These are phyloP conservation scores for Trichoderma aggressivum DNA, from an alignment of 2,329 filamentous ascomycete species.

Conservation along the genomic window DNA sequence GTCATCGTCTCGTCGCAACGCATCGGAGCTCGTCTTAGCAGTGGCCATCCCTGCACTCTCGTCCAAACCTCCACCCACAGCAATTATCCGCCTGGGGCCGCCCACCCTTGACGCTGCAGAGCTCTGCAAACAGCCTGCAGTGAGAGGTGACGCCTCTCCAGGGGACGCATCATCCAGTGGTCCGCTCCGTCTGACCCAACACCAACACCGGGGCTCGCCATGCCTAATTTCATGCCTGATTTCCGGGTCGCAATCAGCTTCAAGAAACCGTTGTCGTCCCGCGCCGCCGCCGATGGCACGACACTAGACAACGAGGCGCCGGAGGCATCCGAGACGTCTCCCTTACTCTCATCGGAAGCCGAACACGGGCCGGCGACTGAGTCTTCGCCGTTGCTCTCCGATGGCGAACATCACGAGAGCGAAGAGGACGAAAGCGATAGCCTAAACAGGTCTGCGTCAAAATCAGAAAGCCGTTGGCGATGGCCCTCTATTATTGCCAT, in stretches of 20 bases:
- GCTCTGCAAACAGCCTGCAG: background rate
- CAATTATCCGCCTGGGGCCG: background rate
- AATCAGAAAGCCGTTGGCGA: conserved; percentile 36
- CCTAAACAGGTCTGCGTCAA: conserved; percentile 21
- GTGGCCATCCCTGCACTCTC: background rate
- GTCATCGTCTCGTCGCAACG: background rate
- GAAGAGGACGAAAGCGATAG: conserved; percentile 35
- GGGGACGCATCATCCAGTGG: conserved; percentile 6
- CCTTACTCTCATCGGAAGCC: conserved; percentile 39
- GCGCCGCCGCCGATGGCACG: background rate
- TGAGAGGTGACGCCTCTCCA: conserved; percentile 7
- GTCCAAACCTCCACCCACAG: background rate
- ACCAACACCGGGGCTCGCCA: background rate
- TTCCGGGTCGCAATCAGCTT: conserved; percentile 5
- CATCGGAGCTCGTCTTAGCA: background rate
- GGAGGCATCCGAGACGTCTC: conserved; percentile 38
- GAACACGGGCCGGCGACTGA: conserved; percentile 37
- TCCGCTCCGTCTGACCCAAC: background rate
- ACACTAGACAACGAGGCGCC: background rate
- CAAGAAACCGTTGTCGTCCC: background rate
- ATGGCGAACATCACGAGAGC: conserved; percentile 16
- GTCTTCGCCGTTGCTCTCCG: conserved; percentile 51
- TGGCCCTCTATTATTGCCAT: conserved; percentile 82
- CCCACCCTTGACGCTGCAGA: background rate
- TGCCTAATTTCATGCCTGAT: conserved; percentile 15